Evolutionary conservation across 2,329 filamentous ascomycete genomes (phyloP).

Genomic region (Penicillium sp.): DNA sequence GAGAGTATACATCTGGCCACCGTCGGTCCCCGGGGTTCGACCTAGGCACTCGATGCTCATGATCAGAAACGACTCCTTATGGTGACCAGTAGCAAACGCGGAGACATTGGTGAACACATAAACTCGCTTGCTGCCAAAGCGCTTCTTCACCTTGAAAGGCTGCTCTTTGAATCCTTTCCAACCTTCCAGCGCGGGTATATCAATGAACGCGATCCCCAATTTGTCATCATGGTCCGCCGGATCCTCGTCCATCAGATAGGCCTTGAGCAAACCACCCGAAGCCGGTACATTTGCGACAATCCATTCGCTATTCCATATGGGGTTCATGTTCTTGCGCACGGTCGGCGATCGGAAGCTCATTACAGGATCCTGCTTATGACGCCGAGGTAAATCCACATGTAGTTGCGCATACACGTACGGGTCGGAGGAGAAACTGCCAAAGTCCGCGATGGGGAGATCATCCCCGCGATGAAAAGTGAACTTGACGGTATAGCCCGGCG

Average conservation of each 20-base stretch:
- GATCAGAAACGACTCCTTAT: constrained; percentile 67
- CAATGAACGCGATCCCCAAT: constrained; percentile 79
- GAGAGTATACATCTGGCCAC: constrained; percentile 73
- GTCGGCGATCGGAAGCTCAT: constrained; percentile 75
- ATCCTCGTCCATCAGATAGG: constrained; percentile 87
- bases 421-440: constrained; percentile 75
- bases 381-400: constrained; percentile 65
- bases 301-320: constrained; percentile 83
- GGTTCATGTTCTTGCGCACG: constrained; percentile 68
- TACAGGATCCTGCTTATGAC: constrained; percentile 83
- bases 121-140: constrained; percentile 79
- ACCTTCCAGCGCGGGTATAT: constrained; percentile 60
- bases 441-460: constrained; percentile 80
- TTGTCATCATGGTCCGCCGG: constrained; percentile 81
- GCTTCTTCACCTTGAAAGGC: constrained; percentile 72
- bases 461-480: constrained; percentile 79
- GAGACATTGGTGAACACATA: constrained; percentile 72
- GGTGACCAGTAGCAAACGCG: constrained; percentile 59
- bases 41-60: constrained; percentile 79
- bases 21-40: constrained; percentile 63
- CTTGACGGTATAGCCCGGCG: constrained; percentile 78
- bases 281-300: constrained; percentile 82
- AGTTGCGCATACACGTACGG: constrained; percentile 80
- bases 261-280: constrained; percentile 80
- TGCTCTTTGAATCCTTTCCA: constrained; percentile 70